These are phyloP conservation scores for Boletales sp. DNA, from an alignment of 768 basidiomycete genomes.

Conservation along the genomic window DNA sequence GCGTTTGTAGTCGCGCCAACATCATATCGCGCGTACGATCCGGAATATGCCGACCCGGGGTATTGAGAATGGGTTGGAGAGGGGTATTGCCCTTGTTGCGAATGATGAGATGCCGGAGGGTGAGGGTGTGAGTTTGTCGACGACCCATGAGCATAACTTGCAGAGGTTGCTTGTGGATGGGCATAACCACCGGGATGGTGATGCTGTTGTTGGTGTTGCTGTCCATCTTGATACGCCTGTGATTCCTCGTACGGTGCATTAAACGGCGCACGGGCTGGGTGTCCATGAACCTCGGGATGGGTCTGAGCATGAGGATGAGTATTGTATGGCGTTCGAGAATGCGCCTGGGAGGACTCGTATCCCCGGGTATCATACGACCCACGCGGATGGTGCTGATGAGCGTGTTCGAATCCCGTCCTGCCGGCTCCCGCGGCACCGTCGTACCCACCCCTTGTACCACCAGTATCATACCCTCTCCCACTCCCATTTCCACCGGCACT, in stretches of 20 bases:
- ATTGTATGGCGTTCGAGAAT: constrained; percentile 17
- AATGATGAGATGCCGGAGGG: constrained; percentile 17
- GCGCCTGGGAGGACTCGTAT: constrained; percentile 25
- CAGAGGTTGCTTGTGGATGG: constrained; percentile 19
- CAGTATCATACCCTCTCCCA: constrained; percentile 22
- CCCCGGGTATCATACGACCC: constrained; percentile 24
- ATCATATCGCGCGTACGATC: constrained; percentile 27
- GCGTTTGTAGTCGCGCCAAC: constrained; percentile 23
- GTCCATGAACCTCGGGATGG: constrained; percentile 19
- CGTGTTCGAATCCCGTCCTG: constrained; percentile 22
- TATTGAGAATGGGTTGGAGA: constrained; percentile 26
- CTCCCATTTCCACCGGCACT: constrained; percentile 6
- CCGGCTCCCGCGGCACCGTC: constrained; percentile 11
- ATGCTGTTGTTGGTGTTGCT: constrained; percentile 9
- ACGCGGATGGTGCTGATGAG: constrained; percentile 25
- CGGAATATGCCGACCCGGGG: constrained; percentile 20
- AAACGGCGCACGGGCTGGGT: constrained; percentile 18
- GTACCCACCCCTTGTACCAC: constrained; percentile 18
- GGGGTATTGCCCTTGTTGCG: constrained; percentile 23
- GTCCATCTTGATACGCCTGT: constrained; percentile 27
- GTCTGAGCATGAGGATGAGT: constrained; percentile 14
- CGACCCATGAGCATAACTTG: constrained; percentile 15
- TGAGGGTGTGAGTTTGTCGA: constrained; percentile 21
- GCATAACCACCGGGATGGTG: constrained; percentile 16
- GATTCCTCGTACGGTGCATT: constrained; percentile 22